Percentiles rank a stretch among this genome's conserved stretches.
Conservation (phyloP, 208 protist genomes). For the Acanthamoeba triangularis region DNA sequence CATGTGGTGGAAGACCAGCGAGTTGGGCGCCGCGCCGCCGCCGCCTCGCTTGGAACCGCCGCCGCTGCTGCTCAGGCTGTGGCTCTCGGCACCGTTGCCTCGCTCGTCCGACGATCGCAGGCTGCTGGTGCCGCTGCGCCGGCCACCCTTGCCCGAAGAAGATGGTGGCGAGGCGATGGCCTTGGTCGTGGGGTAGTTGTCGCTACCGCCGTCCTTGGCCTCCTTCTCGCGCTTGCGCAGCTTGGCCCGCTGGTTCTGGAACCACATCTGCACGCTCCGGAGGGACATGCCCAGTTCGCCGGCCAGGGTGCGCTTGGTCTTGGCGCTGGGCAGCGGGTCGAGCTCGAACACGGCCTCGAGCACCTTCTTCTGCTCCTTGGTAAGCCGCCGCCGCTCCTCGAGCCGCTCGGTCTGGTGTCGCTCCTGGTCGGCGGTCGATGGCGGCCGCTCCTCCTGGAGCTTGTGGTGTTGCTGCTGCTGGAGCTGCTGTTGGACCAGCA, state of each 20-base stretch:
- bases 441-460: neutral
- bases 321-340: neutral
- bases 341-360: conserved; percentile 34
- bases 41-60: neutral
- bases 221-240: conserved; percentile 61
- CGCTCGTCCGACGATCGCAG: conserved; percentile 32
- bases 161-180: neutral
- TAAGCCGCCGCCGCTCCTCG: conserved; percentile 79
- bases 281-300: neutral
- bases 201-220: neutral
- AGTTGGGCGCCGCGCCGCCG: neutral
- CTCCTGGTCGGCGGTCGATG: neutral
- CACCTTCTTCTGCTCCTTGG: conserved; percentile 79
- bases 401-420: conserved; percentile 26
- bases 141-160: neutral
- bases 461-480: conserved; percentile 28
- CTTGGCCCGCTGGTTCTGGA: conserved; percentile 44
- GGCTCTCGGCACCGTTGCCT: neutral
- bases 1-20: conserved; percentile 65
- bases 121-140: neutral
- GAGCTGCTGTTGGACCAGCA: conserved; percentile 6
- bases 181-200: neutral
- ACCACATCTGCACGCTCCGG: conserved; percentile 2
- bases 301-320: neutral
- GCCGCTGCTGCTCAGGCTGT: conserved; percentile 12